Conservation (phyloP, 2,329 filamentous ascomycete species). For the Arthrobotrys musiformis region DNA sequence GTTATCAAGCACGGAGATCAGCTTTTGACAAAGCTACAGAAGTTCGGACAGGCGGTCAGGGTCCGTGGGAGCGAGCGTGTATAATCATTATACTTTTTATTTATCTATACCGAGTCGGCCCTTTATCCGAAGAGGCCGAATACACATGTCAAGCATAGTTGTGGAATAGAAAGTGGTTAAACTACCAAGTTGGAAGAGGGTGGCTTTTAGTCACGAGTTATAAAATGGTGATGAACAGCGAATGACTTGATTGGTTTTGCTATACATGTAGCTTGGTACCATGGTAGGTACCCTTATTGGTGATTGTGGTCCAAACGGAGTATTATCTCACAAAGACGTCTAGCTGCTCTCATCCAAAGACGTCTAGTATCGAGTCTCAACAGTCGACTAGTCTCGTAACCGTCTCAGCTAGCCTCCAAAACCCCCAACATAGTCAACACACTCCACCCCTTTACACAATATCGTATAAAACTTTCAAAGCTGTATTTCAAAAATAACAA, state of each 20-base stretch:
- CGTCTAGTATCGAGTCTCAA: too few species aligned
- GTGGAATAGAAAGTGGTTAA: constrained; percentile 12
- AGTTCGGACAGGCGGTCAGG: constrained; percentile 96
- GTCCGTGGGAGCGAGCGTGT: constrained; percentile 82
- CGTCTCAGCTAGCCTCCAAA: background rate
- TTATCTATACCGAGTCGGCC: background rate
- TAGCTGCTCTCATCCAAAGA: too few species aligned
- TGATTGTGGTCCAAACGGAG: background rate
- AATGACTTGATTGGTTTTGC: constrained; percentile 3
- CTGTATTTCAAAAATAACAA: constrained; percentile 17
- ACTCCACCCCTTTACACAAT: background rate
- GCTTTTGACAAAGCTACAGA: constrained; percentile 98
- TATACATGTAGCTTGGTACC: background rate
- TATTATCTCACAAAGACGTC: background rate
- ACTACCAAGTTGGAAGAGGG: background rate
- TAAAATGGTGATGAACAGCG: background rate
- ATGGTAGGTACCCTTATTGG: background rate
- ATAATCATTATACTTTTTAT: constrained; percentile 20
- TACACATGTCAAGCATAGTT: constrained; percentile 15
- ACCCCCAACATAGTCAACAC: constrained; percentile 10
- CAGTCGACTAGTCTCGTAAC: background rate
- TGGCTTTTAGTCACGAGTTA: background rate
- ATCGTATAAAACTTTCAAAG: constrained; percentile 51
- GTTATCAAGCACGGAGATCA: constrained; percentile 97
- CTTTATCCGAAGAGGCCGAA: background rate